phyloP scores from a whole-genome alignment of 345 rosid species.

The Brassica nigra region DNA sequence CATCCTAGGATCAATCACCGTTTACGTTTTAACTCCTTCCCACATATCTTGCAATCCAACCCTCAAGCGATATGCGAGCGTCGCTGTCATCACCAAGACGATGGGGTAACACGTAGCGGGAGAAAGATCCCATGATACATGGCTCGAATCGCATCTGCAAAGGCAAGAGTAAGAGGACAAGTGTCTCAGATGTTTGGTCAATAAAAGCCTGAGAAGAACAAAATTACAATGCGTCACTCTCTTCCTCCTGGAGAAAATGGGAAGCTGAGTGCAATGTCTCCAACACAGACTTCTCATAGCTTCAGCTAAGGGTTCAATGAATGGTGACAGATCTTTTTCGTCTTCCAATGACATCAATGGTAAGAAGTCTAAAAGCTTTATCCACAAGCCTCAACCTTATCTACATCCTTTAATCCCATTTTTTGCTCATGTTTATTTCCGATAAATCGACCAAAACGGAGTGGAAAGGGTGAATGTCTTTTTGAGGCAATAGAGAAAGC shows the following conservation, averaged over 20 bases:
- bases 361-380: slow-evolving; percentile 31
- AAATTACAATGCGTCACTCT: slow-evolving; percentile 58
- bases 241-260: slow-evolving; percentile 63
- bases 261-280: slow-evolving; percentile 60
- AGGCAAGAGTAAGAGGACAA: slow-evolving; percentile 29
- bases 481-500: slow-evolving; percentile 20
- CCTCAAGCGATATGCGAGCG: too few relatives aligned
- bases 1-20: too few relatives aligned
- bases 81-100: too few relatives aligned
- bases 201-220: slow-evolving; percentile 56
- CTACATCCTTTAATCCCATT: slow-evolving; percentile 7
- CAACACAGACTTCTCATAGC: slow-evolving; percentile 55
- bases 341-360: slow-evolving; percentile 68
- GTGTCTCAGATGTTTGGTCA: slow-evolving; percentile 55
- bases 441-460: slow-evolving; percentile 65
- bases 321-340: slow-evolving; percentile 58
- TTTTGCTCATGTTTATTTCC: slow-evolving; percentile 36
- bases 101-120: too few relatives aligned
- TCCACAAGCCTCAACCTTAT: background rate
- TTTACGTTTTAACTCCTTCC: too few relatives aligned
- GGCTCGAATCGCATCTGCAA: too few relatives aligned
- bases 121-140: too few relatives aligned
- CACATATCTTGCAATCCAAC: too few relatives aligned
- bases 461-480: slow-evolving; percentile 66
- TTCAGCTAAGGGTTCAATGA: slow-evolving; percentile 58